Evolutionary conservation across 2,329 filamentous ascomycete genomes (phyloP).

Genomic region (Alternaria burnsii): DNA sequence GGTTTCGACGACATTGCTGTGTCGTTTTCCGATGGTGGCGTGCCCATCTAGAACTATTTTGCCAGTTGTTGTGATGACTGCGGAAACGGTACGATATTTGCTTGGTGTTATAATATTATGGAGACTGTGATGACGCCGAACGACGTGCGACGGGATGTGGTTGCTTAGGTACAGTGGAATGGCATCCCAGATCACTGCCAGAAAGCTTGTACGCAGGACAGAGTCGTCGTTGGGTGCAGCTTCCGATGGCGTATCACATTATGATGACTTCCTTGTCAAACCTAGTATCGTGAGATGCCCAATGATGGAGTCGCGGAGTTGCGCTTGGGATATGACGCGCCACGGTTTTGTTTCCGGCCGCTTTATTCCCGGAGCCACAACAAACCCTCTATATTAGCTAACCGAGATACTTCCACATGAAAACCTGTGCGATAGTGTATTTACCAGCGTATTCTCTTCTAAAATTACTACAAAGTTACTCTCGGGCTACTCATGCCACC

Average conservation of each 20-base stretch:
- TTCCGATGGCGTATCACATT: neutral
- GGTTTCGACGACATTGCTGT: neutral
- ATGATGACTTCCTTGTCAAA: neutral
- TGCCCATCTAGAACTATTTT: neutral
- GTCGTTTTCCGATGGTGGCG: neutral
- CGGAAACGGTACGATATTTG: neutral
- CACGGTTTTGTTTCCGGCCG: neutral
- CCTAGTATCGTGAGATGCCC: neutral
- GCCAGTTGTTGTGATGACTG: neutral
- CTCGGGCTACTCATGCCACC: constrained; percentile 4
- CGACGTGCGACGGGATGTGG: neutral
- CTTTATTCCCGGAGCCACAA: neutral
- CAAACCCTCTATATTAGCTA: constrained; percentile 6
- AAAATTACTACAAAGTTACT: neutral
- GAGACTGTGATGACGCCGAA: neutral
- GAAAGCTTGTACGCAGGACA: neutral
- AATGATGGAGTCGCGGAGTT: neutral
- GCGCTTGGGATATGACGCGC: neutral
- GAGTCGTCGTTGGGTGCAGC: neutral
- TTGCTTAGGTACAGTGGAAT: neutral
- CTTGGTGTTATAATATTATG: neutral
- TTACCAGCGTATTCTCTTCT: too few relatives aligned
- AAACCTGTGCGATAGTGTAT: too few relatives aligned
- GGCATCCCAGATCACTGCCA: neutral
- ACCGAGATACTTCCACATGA: too few relatives aligned